Base-by-base conservation (phyloP, 2,329 filamentous ascomycete genomes). In the Venturia aucupariae region DNA sequence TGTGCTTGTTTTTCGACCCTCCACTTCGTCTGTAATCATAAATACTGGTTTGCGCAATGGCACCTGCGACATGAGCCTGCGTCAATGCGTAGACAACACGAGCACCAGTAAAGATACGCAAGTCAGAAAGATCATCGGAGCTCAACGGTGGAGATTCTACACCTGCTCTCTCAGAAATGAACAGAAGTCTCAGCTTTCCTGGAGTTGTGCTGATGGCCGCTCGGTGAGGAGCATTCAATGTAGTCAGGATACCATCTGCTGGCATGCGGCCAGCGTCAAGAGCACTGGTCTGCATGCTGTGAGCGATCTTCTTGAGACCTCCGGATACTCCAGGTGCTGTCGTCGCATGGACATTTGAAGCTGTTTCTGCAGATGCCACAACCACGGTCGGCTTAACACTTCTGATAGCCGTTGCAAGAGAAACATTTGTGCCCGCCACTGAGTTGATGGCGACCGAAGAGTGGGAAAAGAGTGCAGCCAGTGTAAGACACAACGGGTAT, bases 381-480 rank as follows among this genome's bases (percentile, higher is more conserved):
- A 97, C 80, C 65, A 97, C 83, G 4, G 92, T 97, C 1, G 93
- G 93, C 0, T 89, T 84, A 46, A 95, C 80, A 59, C 86, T 86
- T 66, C 86, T 84, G 27, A 89, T 89, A 27, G 91, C 90, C 27
- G 92, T 77, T 22, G 81, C 79, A 44, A 97, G 81, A 72, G 94
- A 86, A 15, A 89, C 81, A 13, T 84, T 84, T 42, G 84, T 82
- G 7, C 89, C 89, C 19, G 92, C 89, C 32, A 96, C 92, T 0
- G 92, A 94, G 76, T 90, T 97, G 71, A 99, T 83, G 32, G 92
- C 90, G 24, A 99, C 78, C 0, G 91, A 94, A 22, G 90, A 83
- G 73, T 96, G 94, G 27, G 86, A 88, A 76, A 87, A 96, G 10
- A 99, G 82, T 0, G 92, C 92, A 0, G 88, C 86, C 65, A 99